Conservation (phyloP, 2,329 filamentous ascomycete genomes). For the Cryphonectria carpinicola region DNA sequence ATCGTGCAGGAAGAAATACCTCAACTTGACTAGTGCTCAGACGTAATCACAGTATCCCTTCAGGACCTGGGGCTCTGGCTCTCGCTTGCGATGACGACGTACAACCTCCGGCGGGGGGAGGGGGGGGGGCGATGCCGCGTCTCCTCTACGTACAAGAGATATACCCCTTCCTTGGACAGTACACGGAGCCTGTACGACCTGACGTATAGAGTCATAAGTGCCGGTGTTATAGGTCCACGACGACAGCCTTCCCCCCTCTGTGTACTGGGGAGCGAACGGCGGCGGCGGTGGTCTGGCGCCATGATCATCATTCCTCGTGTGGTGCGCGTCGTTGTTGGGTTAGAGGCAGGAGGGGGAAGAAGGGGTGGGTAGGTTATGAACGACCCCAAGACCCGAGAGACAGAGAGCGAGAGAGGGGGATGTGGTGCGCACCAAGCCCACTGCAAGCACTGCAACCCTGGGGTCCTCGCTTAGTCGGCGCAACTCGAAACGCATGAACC, state of each 20-base stretch:
- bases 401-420: background rate
- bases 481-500: constrained; percentile 28
- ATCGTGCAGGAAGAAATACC: constrained; percentile 8
- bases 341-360: background rate
- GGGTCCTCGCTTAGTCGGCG: constrained; percentile 15
- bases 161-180: background rate
- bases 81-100: constrained; percentile 9
- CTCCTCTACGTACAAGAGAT: background rate
- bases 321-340: background rate
- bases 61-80: background rate
- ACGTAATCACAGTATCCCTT: background rate
- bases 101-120: background rate
- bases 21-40: background rate
- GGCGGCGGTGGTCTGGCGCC: background rate
- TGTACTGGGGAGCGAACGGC: background rate
- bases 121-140: background rate
- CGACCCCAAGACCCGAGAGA: background rate
- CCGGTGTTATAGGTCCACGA: constrained; percentile 25
- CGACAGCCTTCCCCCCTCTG: background rate
- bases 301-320: background rate
- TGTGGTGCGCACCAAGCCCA: constrained; percentile 3
- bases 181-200: background rate
- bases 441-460: constrained; percentile 21
- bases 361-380: background rate
- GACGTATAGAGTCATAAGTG: constrained; percentile 17